Base-by-base conservation (phyloP, 164 flowering plant species). In the Umbellularia californica region DNA sequence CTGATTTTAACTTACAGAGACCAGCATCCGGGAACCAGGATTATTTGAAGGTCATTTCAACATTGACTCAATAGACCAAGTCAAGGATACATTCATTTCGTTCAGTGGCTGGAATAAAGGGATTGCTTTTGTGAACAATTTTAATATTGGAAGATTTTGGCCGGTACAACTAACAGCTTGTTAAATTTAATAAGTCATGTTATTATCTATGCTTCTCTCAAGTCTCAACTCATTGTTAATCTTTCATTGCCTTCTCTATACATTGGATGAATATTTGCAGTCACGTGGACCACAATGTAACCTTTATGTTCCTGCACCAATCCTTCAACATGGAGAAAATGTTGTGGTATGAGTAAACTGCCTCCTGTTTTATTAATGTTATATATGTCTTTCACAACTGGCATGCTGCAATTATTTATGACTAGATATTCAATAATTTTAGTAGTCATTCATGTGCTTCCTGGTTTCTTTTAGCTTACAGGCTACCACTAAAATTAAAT, bases 131-230 rank as follows among this genome's bases (percentile, higher is more conserved):
- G 85, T 95, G 70, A 95, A 95, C 65, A 80, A 82, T 2, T 88
- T 91, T 74, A 95, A 92, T 75, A 62, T 95, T 19, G 98, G 98
- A 82, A 86, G 98, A 87, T 95, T 76, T 77, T 95, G 98, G 97
- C 97, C 95, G 85, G 98, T 95, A 85, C 82, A 20, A 73, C 50
- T 64, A 41, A 19, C 14, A 19, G 13, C 58, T 58, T 17, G 25
- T 58, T 69, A 17, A 27, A 11, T 55, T 70, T 58, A 19, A 19
- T 7, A 1, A 41, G 47, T 9, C 47, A 41, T 5, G 47, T 41
- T 41, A 41, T 41, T 41, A 41, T 41, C 1, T 41, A 7, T 6
- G 47, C 47, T 65, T 67, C 15, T 17, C 14, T 13, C 60, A 10
- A 47, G 24, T 72, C 0, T 5, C 55, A 52, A 1, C 25, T 11